Evolutionary conservation across 805 yeast genomes (phyloP).

Genomic region (Nakazawaea anatomiae): DNA sequence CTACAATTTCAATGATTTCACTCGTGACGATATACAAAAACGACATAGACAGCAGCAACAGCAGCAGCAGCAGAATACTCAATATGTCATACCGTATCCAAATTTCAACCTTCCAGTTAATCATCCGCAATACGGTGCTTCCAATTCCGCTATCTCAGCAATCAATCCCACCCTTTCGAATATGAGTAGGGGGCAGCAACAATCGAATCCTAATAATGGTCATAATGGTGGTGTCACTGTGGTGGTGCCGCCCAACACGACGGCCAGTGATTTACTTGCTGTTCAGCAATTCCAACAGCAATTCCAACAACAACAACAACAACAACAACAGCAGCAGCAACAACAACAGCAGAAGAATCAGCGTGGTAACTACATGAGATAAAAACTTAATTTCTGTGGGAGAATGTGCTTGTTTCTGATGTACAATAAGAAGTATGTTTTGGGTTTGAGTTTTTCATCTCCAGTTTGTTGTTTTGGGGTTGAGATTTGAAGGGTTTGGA

Average conservation of each 20-base stretch:
- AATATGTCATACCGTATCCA: not conserved
- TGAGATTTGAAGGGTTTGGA: no score
- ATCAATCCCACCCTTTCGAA: not conserved
- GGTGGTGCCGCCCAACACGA: not conserved
- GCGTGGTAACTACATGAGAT: no score
- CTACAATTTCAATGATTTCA: not conserved
- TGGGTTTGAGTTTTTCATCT: no score
- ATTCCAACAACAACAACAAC: constrained; percentile 7
- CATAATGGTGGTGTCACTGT: not conserved
- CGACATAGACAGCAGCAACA: constrained; percentile 1
- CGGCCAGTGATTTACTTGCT: constrained; percentile 2
- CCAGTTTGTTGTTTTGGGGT: no score
- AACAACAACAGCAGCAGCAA: constrained; percentile 7
- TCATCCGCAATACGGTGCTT: not conserved
- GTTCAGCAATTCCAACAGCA: constrained; percentile 9
- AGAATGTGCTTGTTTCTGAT: no score
- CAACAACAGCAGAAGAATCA: not conserved
- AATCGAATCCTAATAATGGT: not conserved
- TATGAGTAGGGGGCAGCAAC: no score
- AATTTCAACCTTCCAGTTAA: constrained; percentile 1
- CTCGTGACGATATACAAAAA: not conserved
- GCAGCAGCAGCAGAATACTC: constrained; percentile 1
- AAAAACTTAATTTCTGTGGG: no score
- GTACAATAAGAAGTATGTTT: no score
- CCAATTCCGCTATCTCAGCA: no score